These are phyloP conservation scores for Parastagonospora nodorum DNA, from an alignment of 2,329 filamentous ascomycete species.

Conservation along the genomic window DNA sequence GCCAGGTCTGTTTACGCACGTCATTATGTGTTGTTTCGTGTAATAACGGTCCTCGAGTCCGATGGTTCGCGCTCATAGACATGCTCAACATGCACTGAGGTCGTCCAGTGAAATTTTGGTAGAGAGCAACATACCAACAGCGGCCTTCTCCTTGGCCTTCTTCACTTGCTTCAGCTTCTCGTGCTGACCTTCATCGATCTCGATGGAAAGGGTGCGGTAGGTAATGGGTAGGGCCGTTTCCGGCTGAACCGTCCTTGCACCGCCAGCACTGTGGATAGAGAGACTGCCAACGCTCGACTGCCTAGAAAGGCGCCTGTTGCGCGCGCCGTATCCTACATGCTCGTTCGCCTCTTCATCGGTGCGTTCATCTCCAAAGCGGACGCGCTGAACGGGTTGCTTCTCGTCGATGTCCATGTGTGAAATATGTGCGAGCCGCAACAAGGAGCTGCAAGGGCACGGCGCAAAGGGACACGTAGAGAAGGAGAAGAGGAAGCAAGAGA, in stretches of 20 bases:
- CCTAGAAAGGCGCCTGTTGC: constrained; percentile 34
- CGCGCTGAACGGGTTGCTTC: constrained; percentile 21
- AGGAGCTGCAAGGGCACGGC: constrained; percentile 13
- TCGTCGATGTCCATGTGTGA: constrained; percentile 35
- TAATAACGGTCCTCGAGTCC: not conserved
- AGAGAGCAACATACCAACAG: constrained; percentile 31
- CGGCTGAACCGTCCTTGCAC: constrained; percentile 46
- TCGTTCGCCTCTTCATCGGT: constrained; percentile 42
- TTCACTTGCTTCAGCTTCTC: constrained; percentile 35
- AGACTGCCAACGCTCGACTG: constrained; percentile 45
- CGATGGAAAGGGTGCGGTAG: constrained; percentile 53
- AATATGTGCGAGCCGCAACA: constrained; percentile 1
- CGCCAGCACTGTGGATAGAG: constrained; percentile 41
- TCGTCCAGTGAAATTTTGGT: not conserved
- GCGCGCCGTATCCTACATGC: constrained; percentile 26
- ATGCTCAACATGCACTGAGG: not conserved
- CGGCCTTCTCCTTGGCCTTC: constrained; percentile 40
- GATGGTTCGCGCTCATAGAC: too few species aligned
- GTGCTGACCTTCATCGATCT: constrained; percentile 44
- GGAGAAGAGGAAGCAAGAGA: constrained; percentile 7
- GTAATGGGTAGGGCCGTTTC: constrained; percentile 50
- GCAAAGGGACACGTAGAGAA: constrained; percentile 2
- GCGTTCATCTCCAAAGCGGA: constrained; percentile 23
- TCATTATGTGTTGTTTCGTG: constrained; percentile 19
- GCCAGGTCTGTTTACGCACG: constrained; percentile 42